Evolutionary conservation across 1,284 basidiomycete species (phyloP).

Genomic region (Phlebopus sp.): DNA sequence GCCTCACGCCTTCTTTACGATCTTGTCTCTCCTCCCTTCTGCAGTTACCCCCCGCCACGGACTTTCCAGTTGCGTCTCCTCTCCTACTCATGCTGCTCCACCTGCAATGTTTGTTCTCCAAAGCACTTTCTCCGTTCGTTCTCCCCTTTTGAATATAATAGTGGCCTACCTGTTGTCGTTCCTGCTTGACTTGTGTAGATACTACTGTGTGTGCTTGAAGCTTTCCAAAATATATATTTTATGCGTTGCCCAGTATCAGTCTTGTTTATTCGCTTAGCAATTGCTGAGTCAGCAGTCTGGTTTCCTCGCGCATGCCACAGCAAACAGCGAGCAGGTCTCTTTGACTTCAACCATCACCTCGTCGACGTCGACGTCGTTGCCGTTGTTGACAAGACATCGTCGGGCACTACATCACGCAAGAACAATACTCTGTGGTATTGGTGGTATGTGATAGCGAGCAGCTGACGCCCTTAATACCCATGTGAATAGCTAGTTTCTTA

Average conservation of each 20-base stretch:
- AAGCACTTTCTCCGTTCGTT: conserved; percentile 9
- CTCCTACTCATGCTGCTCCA: conserved; percentile 23
- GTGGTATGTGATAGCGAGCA: conserved; percentile 14
- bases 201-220: conserved; percentile 20
- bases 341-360: conserved; percentile 22
- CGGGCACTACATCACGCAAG: conserved; percentile 10
- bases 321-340: conserved; percentile 7
- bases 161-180: conserved; percentile 7
- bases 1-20: conserved; percentile 8
- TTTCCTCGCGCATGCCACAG: conserved; percentile 15
- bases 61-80: conserved; percentile 20
- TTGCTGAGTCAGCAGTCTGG: conserved; percentile 23
- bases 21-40: not conserved
- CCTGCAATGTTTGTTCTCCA: conserved; percentile 19
- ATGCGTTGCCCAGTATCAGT: not conserved
- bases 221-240: conserved; percentile 4
- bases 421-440: conserved; percentile 8
- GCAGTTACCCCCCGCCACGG: conserved; percentile 25
- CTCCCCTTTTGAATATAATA: conserved; percentile 6
- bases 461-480: conserved; percentile 11
- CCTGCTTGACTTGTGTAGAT: conserved; percentile 12
- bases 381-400: not conserved
- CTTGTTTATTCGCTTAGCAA: not conserved
- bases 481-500: conserved; percentile 15
- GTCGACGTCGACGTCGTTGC: conserved; percentile 19